Base-by-base conservation (phyloP, 495 filamentous ascomycete species). In the Neurospora tetraspora region DNA sequence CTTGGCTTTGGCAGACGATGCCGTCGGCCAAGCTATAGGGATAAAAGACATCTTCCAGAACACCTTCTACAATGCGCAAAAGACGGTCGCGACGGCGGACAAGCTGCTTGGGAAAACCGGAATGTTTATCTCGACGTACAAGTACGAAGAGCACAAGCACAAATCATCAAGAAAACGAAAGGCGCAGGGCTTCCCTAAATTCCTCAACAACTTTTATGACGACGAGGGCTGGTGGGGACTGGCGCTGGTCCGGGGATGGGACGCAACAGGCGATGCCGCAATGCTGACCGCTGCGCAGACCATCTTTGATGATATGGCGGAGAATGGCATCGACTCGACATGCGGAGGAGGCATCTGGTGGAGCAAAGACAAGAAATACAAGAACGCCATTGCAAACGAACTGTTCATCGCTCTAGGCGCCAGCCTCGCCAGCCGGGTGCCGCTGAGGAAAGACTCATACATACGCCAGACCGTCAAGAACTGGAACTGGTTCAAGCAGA, bases 161-260 rank as follows among this genome's bases (percentile, higher is more conserved):
- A 43, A 65, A 43, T 18, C 61, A 34, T 20, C 34, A 12, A 20
- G 42, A 20, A 70, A 75, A 45, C 71, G 79, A 61, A 61, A 61
- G 12, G 71, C 76, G 59, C 76, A 79, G 6, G 83, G 81, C 6
- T 85, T 82, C 72, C 73, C 81, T 27, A 82, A 83, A 43, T 90
- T 89, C 75, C 78, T 91, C 40, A 91, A 91, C 75, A 83, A 88
- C 20, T 90, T 84, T 74, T 92, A 91, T 75, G 91, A 92, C 72
- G 91, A 93, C 76, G 89, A 92, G 75, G 89, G 85, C 18, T 93
- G 91, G 91, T 93, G 91, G 90, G 90, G 88, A 31, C 82, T 92
- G 31, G 90, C 85, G 42, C 86, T 89, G 84, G 88, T 92, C 76
- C 85, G 87, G 70, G 85, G 87, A 43, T 90, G 90, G 81, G 90